phyloP scores from a whole-genome alignment of 768 basidiomycete genomes.

The Solioccasus polychromus region DNA sequence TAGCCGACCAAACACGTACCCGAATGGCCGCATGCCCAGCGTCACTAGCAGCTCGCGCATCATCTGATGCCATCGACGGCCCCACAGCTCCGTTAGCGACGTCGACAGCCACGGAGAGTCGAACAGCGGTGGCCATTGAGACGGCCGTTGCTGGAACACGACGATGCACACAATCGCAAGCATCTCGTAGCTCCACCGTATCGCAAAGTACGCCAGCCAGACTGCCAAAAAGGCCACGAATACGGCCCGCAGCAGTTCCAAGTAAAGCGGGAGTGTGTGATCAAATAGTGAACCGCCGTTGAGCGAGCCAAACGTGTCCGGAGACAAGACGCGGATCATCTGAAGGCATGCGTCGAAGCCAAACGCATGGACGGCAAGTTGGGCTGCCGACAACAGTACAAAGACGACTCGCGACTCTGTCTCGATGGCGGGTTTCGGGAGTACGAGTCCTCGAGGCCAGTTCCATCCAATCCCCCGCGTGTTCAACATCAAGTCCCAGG shows the following conservation, averaged over 20 bases:
- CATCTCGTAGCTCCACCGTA: slow-evolving; percentile 43
- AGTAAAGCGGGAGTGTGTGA: slow-evolving; percentile 29
- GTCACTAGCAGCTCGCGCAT: slow-evolving; percentile 53
- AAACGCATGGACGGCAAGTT: slow-evolving; percentile 4
- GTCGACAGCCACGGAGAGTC: slow-evolving; percentile 52
- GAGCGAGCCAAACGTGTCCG: slow-evolving; percentile 35
- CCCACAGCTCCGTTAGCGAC: slow-evolving; percentile 61
- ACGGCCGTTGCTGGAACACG: slow-evolving; percentile 44
- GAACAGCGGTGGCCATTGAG: slow-evolving; percentile 63
- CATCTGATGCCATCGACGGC: slow-evolving; percentile 62
- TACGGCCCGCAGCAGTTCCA: slow-evolving; percentile 37
- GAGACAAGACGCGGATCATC: slow-evolving; percentile 29
- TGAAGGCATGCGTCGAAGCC: slow-evolving; percentile 14
- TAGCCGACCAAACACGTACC: slow-evolving; percentile 43
- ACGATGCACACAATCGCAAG: slow-evolving; percentile 41
- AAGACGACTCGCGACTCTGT: slow-evolving; percentile 17
- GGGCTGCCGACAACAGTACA: slow-evolving; percentile 7
- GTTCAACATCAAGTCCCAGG: slow-evolving; percentile 21
- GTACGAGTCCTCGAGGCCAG: slow-evolving; percentile 12
- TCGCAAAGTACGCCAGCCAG: slow-evolving; percentile 42
- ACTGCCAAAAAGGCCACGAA: slow-evolving; percentile 43
- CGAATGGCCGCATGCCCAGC: slow-evolving; percentile 44
- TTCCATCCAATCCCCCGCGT: slow-evolving; percentile 29
- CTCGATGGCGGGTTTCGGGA: slow-evolving; percentile 15
- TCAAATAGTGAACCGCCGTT: slow-evolving; percentile 38